phyloP scores from a whole-genome alignment of 345 rosid species.

The Kandelia obovata region DNA sequence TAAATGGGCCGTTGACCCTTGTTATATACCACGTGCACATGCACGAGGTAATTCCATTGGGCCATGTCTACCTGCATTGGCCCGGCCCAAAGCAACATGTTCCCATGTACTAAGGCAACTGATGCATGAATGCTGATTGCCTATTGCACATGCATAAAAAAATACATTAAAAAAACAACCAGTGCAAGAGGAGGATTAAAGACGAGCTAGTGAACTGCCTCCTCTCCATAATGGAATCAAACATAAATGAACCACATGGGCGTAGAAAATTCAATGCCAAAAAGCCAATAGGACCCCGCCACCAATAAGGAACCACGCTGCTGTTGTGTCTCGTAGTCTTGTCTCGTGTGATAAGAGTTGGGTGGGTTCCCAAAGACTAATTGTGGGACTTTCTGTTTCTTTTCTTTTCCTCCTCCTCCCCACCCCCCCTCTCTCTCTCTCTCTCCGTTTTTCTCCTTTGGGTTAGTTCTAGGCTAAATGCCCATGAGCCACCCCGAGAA shows the following conservation, averaged over 20 bases:
- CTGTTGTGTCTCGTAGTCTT: background rate
- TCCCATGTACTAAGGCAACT: background rate
- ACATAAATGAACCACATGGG: background rate
- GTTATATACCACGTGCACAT: background rate
- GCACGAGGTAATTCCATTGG: conserved; percentile 1
- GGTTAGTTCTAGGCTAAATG: too few species aligned
- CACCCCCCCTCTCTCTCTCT: too few species aligned
- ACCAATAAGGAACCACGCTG: background rate
- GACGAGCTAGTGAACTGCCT: background rate
- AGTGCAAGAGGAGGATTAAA: background rate
- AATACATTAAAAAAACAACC: background rate
- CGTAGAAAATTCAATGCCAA: background rate
- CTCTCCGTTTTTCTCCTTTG: too few species aligned
- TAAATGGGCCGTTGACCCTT: too few species aligned
- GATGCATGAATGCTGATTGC: background rate
- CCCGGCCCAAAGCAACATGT: background rate
- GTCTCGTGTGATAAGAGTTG: background rate
- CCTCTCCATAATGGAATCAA: conserved; percentile 5
- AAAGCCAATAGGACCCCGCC: background rate
- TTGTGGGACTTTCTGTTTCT: too few species aligned
- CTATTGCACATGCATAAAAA: background rate
- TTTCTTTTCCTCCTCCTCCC: too few species aligned
- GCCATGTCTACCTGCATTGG: conserved; percentile 8
- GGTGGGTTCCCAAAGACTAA: too few species aligned
- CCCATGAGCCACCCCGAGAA: too few species aligned